A percentile compares a stretch with the other conserved stretches of the same genome.
phyloP scores from a whole-genome alignment of 2,329 filamentous ascomycete genomes.

The Talaromyces amestolkiae region DNA sequence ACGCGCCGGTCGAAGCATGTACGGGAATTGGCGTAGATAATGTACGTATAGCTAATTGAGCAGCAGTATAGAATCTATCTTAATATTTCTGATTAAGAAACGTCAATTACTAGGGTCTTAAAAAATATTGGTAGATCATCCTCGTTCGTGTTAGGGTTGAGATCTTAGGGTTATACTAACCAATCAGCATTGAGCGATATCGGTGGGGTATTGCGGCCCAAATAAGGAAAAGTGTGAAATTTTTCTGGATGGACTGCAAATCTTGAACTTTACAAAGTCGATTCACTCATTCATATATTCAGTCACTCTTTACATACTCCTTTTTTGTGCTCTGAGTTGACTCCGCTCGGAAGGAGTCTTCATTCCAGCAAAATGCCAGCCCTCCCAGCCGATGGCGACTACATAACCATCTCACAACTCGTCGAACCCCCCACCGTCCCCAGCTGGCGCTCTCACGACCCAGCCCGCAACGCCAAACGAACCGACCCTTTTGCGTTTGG shows the following conservation, averaged over 20 bases:
- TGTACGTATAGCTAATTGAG: background rate
- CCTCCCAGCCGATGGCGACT: slow-evolving; percentile 28
- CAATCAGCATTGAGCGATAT: background rate
- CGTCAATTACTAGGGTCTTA: too few relatives aligned
- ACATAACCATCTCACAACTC: slow-evolving; percentile 39
- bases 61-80: background rate
- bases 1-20: background rate
- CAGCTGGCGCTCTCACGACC: slow-evolving; percentile 65
- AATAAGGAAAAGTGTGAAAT: background rate
- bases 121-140: background rate
- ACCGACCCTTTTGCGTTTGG: slow-evolving; percentile 95
- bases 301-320: background rate
- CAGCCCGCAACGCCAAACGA: slow-evolving; percentile 70
- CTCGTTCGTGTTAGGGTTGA: background rate
- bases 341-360: background rate
- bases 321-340: too few relatives aligned
- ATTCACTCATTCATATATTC: background rate
- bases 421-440: slow-evolving; percentile 50
- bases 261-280: background rate
- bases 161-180: background rate
- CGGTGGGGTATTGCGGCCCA: background rate
- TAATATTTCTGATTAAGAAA: background rate
- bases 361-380: slow-evolving; percentile 20
- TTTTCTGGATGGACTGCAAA: background rate
- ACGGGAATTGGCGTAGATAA: background rate